Evolutionary conservation across 768 basidiomycete genomes (phyloP).

Genomic region (Exidia glandulosa): DNA sequence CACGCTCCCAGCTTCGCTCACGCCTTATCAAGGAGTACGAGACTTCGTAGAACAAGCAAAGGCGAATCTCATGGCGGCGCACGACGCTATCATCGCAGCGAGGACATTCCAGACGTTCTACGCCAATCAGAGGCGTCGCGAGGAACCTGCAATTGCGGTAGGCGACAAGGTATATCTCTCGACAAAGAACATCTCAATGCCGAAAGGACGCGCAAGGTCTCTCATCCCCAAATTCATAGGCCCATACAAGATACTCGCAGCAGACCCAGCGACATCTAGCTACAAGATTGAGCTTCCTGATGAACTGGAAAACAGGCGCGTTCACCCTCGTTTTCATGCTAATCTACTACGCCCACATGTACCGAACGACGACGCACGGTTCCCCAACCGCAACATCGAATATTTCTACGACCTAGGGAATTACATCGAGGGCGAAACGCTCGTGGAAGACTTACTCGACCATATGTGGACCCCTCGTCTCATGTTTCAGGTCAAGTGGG

Average conservation of each 20-base stretch:
- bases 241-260: constrained; percentile 21
- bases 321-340: constrained; percentile 7
- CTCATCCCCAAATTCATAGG: constrained; percentile 28
- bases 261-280: constrained; percentile 4
- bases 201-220: constrained; percentile 10
- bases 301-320: constrained; percentile 4
- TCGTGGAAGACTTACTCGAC: constrained; percentile 23
- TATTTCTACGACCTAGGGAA: constrained; percentile 27
- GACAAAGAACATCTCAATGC: not conserved
- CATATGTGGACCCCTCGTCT: constrained; percentile 9
- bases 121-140: constrained; percentile 15
- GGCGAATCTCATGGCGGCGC: constrained; percentile 17
- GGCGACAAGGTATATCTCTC: constrained; percentile 20
- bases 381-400: constrained; percentile 10
- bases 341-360: constrained; percentile 4
- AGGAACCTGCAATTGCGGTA: constrained; percentile 7
- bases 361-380: constrained; percentile 6
- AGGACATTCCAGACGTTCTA: constrained; percentile 20
- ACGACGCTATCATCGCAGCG: constrained; percentile 27
- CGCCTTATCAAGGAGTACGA: constrained; percentile 9
- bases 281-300: constrained; percentile 5
- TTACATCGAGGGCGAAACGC: constrained; percentile 23
- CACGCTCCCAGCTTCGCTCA: not conserved
- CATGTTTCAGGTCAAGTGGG: constrained; percentile 21
- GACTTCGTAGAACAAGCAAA: constrained; percentile 16